Evolutionary conservation across 257 asterid species (phyloP), one percentile per base, ranked within the genome.

Genomic region (Jaltomata sinuosa): DNA sequence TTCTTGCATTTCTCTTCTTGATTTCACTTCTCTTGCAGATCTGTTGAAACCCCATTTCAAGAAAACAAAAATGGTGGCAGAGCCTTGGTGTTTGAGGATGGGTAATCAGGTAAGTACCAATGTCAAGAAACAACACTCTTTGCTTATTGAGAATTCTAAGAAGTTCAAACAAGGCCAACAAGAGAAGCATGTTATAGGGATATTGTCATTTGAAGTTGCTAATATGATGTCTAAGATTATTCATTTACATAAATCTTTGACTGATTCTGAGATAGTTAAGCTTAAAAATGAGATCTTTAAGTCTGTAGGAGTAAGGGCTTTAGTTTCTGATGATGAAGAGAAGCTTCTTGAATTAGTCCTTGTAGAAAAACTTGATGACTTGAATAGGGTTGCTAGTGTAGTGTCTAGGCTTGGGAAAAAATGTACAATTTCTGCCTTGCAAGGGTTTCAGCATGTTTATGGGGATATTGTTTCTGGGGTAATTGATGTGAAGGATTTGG

Each of bases 381-480:
- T 97, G 87, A 93, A 89, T 79, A 83, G 93, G 83, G 92, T 95
- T 84, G 97, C 98, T 84, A 81, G 91, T 72, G 94, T 89, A 3
- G 98, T 95, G 29, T 95, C 99, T 79, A 93, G 99, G 80, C 88
- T 97, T 72, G 99, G 99, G 57, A 95, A 91, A 89, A 97, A 91
- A 91, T 97, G 99, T 89, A 90, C 94, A 1, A 78, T 94, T 45
- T 93, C 98, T 34, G 97, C 97, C 0, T 84, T 95, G 52, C 98
- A 94, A 85, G 99, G 99, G 31, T 97, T 97, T 85, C 95, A 95
- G 89, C 99, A 97, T 85, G 98, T 97, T 40, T 97, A 95, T 88
- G 91, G 94, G 25, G 99, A 97, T 88, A 89, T 97, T 6, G 76
- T 89, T 83, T 91, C 92, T 52, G 97, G 97, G 69, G 91, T 72